These are phyloP conservation scores for Parmelia sp. DNA, from an alignment of 495 filamentous ascomycete species.

Conservation along the genomic window DNA sequence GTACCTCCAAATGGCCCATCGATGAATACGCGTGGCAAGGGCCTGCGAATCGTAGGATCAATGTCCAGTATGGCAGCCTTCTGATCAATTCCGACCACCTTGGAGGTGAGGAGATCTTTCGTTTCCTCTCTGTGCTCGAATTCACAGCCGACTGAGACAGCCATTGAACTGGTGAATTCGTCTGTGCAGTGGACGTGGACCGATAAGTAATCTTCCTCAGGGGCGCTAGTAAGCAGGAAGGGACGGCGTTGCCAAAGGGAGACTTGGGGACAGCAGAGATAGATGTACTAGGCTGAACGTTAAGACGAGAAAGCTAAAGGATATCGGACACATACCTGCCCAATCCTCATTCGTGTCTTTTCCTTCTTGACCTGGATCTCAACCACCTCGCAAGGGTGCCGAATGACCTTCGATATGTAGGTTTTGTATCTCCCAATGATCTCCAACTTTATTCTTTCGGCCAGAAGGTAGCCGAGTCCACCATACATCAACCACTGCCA, in stretches of 20 bases:
- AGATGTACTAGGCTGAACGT: conserved; percentile 53
- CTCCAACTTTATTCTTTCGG: conserved; percentile 63
- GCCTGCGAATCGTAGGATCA: conserved; percentile 61
- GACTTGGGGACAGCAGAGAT: conserved; percentile 73
- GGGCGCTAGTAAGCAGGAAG: conserved; percentile 71
- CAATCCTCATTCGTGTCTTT: conserved; percentile 66
- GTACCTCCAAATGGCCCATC: conserved; percentile 75
- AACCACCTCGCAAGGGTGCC: conserved; percentile 74
- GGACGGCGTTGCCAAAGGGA: conserved; percentile 76
- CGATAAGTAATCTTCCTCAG: conserved; percentile 77
- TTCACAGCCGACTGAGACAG: conserved; percentile 61
- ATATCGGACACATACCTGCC: conserved; percentile 43
- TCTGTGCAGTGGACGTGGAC: conserved; percentile 69
- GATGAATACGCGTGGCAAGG: conserved; percentile 68
- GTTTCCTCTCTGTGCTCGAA: conserved; percentile 41
- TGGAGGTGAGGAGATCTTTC: conserved; percentile 33
- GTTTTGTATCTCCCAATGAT: conserved; percentile 66
- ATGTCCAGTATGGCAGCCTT: conserved; percentile 47
- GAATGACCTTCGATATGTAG: conserved; percentile 74
- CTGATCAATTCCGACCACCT: conserved; percentile 57
- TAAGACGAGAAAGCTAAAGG: neutral
- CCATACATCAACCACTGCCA: conserved; percentile 78
- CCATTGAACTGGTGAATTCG: conserved; percentile 60
- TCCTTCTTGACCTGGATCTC: conserved; percentile 85
- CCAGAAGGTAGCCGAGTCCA: conserved; percentile 63